These are phyloP conservation scores for Yamadazyma atlantica DNA, from an alignment of 1,139 yeast species.

Conservation along the genomic window DNA sequence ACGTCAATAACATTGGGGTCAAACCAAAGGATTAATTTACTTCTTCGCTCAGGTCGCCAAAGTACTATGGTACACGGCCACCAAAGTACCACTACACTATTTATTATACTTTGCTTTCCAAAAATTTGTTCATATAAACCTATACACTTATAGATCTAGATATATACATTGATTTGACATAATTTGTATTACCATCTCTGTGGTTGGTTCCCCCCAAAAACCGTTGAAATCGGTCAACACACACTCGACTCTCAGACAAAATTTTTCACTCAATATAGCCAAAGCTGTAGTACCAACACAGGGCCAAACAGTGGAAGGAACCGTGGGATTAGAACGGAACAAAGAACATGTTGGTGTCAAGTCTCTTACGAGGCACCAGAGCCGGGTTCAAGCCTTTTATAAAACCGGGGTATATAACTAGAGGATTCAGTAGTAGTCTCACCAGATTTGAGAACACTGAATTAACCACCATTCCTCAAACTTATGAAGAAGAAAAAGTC, in stretches of 20 bases:
- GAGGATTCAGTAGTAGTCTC: neutral
- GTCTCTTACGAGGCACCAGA: neutral
- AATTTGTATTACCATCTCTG: too few species aligned
- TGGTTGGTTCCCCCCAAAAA: neutral
- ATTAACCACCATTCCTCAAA: slow-evolving; percentile 25
- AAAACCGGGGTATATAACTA: too few species aligned
- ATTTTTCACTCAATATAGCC: slow-evolving; percentile 1
- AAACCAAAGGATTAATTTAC: slow-evolving; percentile 26
- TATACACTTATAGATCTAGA: too few species aligned
- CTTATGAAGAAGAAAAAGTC: slow-evolving; percentile 73
- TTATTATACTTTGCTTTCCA: too few species aligned
- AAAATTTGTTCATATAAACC: too few species aligned
- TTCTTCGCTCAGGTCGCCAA: too few species aligned
- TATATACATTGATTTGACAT: too few species aligned
- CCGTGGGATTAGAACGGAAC: too few species aligned
- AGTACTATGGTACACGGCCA: too few species aligned
- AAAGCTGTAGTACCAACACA: too few species aligned
- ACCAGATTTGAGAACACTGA: slow-evolving; percentile 8
- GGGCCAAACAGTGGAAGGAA: too few species aligned
- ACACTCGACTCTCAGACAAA: neutral
- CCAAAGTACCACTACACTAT: too few species aligned
- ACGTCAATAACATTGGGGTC: slow-evolving; percentile 51
- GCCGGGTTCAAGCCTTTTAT: neutral
- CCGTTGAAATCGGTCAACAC: neutral
- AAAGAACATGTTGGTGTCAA: neutral